Conservation (phyloP, 495 filamentous ascomycete species). For the Aspergillus heteromorphus region DNA sequence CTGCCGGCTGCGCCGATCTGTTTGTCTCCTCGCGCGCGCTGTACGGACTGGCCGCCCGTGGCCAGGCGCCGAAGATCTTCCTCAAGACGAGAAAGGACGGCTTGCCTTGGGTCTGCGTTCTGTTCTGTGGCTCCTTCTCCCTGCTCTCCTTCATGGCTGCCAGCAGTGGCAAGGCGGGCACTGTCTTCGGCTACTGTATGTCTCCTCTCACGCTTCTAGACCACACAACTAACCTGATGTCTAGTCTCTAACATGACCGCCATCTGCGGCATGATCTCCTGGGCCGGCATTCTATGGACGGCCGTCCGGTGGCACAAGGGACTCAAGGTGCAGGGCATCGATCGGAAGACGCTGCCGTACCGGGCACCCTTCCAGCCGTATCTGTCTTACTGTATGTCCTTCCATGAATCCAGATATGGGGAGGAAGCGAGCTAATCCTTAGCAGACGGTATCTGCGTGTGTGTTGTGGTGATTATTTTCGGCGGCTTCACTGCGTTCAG, state of each 20-base stretch:
- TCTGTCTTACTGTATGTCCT: neutral
- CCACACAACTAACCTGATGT: neutral
- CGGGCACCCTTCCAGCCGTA: neutral
- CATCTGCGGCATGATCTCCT: neutral
- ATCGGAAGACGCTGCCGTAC: neutral
- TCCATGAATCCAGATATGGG: neutral
- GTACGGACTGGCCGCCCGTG: constrained; percentile 34
- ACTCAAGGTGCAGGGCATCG: neutral
- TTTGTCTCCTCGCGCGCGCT: constrained; percentile 49
- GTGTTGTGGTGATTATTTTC: neutral
- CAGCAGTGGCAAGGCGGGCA: neutral
- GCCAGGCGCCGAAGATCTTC: constrained; percentile 32
- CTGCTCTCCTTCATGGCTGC: constrained; percentile 12
- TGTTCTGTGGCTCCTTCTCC: constrained; percentile 17
- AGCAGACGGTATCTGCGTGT: neutral
- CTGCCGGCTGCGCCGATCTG: constrained; percentile 48
- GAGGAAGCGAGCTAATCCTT: neutral
- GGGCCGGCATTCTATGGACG: neutral
- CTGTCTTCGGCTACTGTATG: neutral
- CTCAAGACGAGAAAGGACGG: constrained; percentile 27
- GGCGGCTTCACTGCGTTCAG: neutral
- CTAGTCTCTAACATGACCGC: neutral
- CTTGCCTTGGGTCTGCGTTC: constrained; percentile 28
- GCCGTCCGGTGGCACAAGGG: neutral
- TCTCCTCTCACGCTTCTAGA: neutral